These are phyloP conservation scores for Leccinum subtestaceum DNA, from an alignment of 768 basidiomycete species.

Conservation along the genomic window DNA sequence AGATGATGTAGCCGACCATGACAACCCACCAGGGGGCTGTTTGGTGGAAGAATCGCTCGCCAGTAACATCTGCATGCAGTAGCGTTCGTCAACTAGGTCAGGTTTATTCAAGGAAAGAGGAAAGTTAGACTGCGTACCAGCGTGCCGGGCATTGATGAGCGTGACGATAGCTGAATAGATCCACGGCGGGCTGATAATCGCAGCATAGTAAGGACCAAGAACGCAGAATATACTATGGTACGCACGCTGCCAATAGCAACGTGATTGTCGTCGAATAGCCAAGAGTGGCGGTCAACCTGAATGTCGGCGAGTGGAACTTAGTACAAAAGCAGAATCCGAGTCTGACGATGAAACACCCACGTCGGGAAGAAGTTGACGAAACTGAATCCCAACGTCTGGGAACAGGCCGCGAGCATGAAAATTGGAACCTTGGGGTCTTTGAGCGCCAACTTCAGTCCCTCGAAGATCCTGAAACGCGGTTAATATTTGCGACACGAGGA, in stretches of 20 bases:
- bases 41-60: slow-evolving; percentile 66
- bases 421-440: slow-evolving; percentile 53
- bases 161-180: slow-evolving; percentile 50
- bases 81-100: not conserved
- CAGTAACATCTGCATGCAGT: slow-evolving; percentile 44
- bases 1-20: slow-evolving; percentile 61
- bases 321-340: not conserved
- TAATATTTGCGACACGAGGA: not conserved
- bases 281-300: slow-evolving; percentile 55
- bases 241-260: slow-evolving; percentile 58
- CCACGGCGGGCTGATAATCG: slow-evolving; percentile 55
- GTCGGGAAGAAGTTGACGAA: slow-evolving; percentile 63
- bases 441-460: slow-evolving; percentile 46
- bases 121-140: slow-evolving; percentile 31
- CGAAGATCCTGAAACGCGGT: slow-evolving; percentile 14
- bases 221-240: not conserved
- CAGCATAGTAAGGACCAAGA: not conserved
- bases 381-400: slow-evolving; percentile 55
- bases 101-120: not conserved
- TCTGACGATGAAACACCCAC: slow-evolving; percentile 24
- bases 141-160: slow-evolving; percentile 55
- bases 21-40: slow-evolving; percentile 57
- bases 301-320: not conserved
- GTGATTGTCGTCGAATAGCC: slow-evolving; percentile 61
- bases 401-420: slow-evolving; percentile 51